Base-by-base conservation (phyloP, 345 rosid species). In the Lagerstroemia speciosa region DNA sequence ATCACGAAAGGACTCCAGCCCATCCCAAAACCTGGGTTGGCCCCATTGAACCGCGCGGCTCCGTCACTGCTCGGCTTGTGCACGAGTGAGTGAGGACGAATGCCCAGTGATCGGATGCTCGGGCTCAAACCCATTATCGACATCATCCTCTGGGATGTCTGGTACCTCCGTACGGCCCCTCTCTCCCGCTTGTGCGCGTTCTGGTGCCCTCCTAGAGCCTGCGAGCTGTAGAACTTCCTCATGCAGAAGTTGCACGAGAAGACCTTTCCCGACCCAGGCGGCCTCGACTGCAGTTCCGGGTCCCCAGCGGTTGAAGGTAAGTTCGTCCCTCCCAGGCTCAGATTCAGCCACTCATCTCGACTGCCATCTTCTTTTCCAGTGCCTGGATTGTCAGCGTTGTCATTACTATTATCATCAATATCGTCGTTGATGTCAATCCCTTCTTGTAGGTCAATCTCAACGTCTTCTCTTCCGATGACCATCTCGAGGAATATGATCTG, bases 111-210 rank as follows among this genome's bases (percentile, higher is more conserved):
- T 67, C 88, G 80, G 53, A 70, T 45, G 70, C 76, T 76, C 17
- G 71, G 20, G 32, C 79, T 85, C 62, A 81, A 62, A 65, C 83
- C 80, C 83, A 78, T 80, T 74, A 75, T 77, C 5, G 81, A 64
- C 83, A 82, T 78, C 85, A 83, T 80, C 77, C 81, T 81, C 71
- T 86, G 94, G 17, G 91, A 81, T 32, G 27, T 65, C 38, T 79
- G 91, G 67, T 72, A 79, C 72, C 82, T 89, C 77, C 83, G 79
- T 34, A 86, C 87, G 36, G 87, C 89, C 38, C 89, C 89, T 74
- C 91, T 82, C 78, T 88, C 89, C 67, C 89, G 78, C 75, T 84
- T 89, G 83, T 89, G 95, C 60, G 95, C 95, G 64, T 89, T 89
- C 80, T 89, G 91, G 75, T 88, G 94, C 32, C 94, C 94, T 24